phyloP scores from a whole-genome alignment of 2,329 filamentous ascomycete genomes.

The Stemphylium vesicarium region DNA sequence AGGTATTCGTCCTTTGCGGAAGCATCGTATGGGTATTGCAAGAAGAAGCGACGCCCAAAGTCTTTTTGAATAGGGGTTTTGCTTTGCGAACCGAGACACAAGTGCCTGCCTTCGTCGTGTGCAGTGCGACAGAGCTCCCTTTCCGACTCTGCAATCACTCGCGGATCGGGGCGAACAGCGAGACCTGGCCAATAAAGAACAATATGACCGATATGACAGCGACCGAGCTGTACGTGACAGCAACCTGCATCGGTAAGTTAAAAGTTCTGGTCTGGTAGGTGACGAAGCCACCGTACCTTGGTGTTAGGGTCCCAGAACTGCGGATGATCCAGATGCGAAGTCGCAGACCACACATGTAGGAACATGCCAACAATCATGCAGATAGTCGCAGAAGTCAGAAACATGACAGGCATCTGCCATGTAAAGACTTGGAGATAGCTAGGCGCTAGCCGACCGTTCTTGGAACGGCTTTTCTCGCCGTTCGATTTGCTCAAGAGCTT shows the following conservation, averaged over 20 bases:
- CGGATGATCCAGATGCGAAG: slow-evolving; percentile 27
- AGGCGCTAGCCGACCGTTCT: slow-evolving; percentile 30
- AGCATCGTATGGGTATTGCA: no score
- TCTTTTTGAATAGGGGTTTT: no score
- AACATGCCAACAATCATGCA: slow-evolving; percentile 51
- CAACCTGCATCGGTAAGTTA: slow-evolving; percentile 20
- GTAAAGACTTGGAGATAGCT: slow-evolving; percentile 42
- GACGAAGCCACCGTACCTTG: slow-evolving; percentile 25
- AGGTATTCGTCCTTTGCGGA: no score
- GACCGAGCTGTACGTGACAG: slow-evolving; percentile 23
- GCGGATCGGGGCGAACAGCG: slow-evolving; percentile 18
- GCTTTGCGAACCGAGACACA: no score
- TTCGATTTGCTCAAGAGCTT: slow-evolving; percentile 39
- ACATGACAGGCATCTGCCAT: slow-evolving; percentile 50
- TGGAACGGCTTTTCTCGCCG: slow-evolving; percentile 22
- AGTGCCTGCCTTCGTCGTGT: no score
- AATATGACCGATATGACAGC: slow-evolving; percentile 19
- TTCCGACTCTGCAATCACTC: not conserved
- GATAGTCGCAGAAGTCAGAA: slow-evolving; percentile 42
- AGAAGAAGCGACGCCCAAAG: no score
- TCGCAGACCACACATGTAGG: slow-evolving; percentile 48
- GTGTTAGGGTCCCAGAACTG: slow-evolving; percentile 41
- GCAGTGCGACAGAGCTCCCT: not conserved
- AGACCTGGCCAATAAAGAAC: slow-evolving; percentile 30
- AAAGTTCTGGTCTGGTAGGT: not conserved